Evolutionary conservation across 305 asterid species (phyloP), one percentile per base, ranked within the genome.

Genomic region (Euphrasia arctica): DNA sequence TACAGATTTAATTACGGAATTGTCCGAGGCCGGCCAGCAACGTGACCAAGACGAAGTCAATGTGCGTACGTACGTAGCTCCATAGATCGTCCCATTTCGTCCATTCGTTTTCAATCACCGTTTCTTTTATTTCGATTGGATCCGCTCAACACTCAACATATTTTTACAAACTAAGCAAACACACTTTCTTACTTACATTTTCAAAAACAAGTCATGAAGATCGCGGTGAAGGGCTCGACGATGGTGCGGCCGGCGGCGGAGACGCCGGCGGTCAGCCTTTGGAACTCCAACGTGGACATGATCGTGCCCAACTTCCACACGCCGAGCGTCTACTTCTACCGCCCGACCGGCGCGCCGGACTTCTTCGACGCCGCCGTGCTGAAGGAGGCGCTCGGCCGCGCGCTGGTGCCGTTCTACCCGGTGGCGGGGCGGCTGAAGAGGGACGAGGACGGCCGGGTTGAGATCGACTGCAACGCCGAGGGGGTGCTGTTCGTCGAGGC

Each of bases 221-320:
- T 85, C 76, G 65, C 42, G 0, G 71, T 85, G 55, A 75, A 50
- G 31, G 78, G 76, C 2, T 78, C 93, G 63, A 80, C 84, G 59
- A 55, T 88, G 87, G 93, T 88, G 75, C 67, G 68, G 68, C 95
- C 95, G 25, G 86, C 85, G 49, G 71, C 70, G 69, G 83, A 79
- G 75, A 83, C 82, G 65, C 89, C 91, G 18, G 10, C 62, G 54
- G 58, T 65, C 64, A 72, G 71, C 65, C 79, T 88, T 15, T 88
- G 95, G 95, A 83, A 85, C 74, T 88, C 95, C 28, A 73, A 86
- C 80, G 93, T 89, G 1, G 96, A 89, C 70, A 48, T 84, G 65
- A 95, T 86, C 55, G 95, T 89, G 4, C 95, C 95, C 1, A 86
- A 84, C 56, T 86, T 86, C 79, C 96, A 89, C 77, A 84, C 96